A percentile compares a stretch with the other conserved stretches of the same genome.
phyloP scores from a whole-genome alignment of 495 filamentous ascomycete species.

The Aspergillus indologenus region DNA sequence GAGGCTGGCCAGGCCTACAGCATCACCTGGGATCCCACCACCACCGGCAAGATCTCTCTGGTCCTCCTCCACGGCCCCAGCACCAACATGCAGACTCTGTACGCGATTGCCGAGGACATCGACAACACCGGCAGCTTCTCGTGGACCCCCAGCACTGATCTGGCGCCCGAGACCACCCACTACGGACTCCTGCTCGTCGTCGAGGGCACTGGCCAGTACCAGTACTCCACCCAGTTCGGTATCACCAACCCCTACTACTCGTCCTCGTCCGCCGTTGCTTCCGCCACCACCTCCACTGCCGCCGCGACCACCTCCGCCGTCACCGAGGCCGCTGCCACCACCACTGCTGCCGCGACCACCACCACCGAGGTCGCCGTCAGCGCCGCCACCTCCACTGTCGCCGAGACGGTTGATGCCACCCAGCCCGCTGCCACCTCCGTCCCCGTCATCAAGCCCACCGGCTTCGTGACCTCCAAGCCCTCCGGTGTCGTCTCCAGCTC shows the following conservation, averaged over 20 bases:
- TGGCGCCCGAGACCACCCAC: slow-evolving; percentile 49
- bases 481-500: slow-evolving; percentile 20
- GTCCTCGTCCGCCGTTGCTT: slow-evolving; percentile 20
- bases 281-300: slow-evolving; percentile 11
- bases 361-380: slow-evolving; percentile 11
- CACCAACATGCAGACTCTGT: slow-evolving; percentile 51
- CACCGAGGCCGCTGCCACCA: slow-evolving; percentile 21
- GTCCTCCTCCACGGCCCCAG: slow-evolving; percentile 61
- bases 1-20: slow-evolving; percentile 53
- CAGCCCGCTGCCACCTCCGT: slow-evolving; percentile 13
- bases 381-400: slow-evolving; percentile 22
- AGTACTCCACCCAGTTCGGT: slow-evolving; percentile 70
- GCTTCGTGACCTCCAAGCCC: slow-evolving; percentile 23
- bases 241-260: slow-evolving; percentile 49
- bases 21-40: slow-evolving; percentile 58
- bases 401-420: slow-evolving; percentile 17
- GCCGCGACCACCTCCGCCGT: slow-evolving; percentile 17
- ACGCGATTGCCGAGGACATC: slow-evolving; percentile 54
- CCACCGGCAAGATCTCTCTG: slow-evolving; percentile 51
- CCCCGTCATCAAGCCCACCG: slow-evolving; percentile 26
- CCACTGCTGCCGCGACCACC: slow-evolving; percentile 22
- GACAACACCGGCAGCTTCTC: slow-evolving; percentile 55
- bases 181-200: slow-evolving; percentile 68
- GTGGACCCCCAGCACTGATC: slow-evolving; percentile 52
- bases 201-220: slow-evolving; percentile 60